Evolutionary conservation across 805 yeast genomes (phyloP), one percentile per base, ranked within the genome.

Genomic region (Candida nanaspora): DNA sequence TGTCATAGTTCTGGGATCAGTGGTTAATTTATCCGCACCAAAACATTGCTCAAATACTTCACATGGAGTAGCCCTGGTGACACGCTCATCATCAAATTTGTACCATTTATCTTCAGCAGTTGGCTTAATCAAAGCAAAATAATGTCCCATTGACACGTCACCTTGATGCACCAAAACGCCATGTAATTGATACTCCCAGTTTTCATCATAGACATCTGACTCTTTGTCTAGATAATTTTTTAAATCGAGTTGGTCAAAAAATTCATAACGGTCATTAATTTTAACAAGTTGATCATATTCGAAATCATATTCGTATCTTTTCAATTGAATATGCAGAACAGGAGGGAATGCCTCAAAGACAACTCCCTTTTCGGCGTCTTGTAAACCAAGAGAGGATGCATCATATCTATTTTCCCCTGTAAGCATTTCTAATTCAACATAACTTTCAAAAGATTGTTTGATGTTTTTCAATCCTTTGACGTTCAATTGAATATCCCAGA

Each of bases 131-230:
- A 93, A 74, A 0, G 98, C 93, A 56, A 93, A 93, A 61, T 93
- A 93, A 57, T 93, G 99, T 18, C 99, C 99, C 35, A 89, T 85
- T 10, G 95, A 85, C 38, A 93, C 82, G 55, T 91, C 96, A 44
- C 99, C 99, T 33, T 88, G 82, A 59, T 93, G 99, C 11, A 93
- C 97, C 42, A 93, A 68, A 2, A 93, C 98, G 10, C 98, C 96
- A 60, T 91, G 96, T 21, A 93, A 65, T 39, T 77, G 80, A 59
- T 93, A 93, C 28, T 70, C 79, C 80, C 89, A 84, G 45, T 84
- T 73, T 45, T 81, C 80, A 35, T 62, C 57, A 37, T 60, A 62
- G 26, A 61, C 57, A 13, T 65, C 63, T 2, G 66, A 63, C 35
- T 69, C 75, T 33, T 76, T 77, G 43, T 85, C 93, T 46, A 91